Evolutionary conservation across 148 eudicot species (phyloP).

Genomic region (Cornus kousa): DNA sequence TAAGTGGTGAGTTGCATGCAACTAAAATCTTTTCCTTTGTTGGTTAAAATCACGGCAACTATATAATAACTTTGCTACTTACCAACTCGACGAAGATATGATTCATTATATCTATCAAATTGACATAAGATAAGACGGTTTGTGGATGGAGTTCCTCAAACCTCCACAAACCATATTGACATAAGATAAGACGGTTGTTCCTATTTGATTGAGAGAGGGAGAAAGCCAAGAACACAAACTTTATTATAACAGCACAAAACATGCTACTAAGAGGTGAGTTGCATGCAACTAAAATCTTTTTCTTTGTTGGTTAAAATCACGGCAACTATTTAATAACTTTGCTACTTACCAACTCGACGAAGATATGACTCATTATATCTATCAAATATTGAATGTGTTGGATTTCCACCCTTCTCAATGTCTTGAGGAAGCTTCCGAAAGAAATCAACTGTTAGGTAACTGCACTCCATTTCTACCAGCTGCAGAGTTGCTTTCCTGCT

Average conservation of each 20-base stretch:
- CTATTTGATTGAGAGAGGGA: constrained; percentile 13
- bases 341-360: constrained; percentile 6
- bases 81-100: constrained; percentile 16
- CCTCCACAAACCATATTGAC: constrained; percentile 30
- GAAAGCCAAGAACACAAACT: neutral
- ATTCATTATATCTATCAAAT: constrained; percentile 23
- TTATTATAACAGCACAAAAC: neutral
- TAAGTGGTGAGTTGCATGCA: neutral
- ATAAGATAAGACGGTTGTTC: constrained; percentile 32
- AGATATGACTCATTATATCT: constrained; percentile 24
- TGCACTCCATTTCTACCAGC: constrained; percentile 29
- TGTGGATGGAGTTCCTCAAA: constrained; percentile 31
- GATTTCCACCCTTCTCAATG: constrained; percentile 27
- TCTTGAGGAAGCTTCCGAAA: constrained; percentile 32
- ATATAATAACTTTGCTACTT: neutral
- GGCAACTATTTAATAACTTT: neutral
- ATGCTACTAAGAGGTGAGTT: neutral
- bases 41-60: neutral
- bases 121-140: too few relatives aligned
- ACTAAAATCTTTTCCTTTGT: neutral
- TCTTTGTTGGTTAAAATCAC: neutral
- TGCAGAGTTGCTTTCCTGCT: constrained; percentile 25
- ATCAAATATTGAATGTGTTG: constrained; percentile 13
- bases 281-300: neutral
- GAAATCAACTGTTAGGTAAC: constrained; percentile 30